phyloP scores from a whole-genome alignment of 192 early-diverging fungal species.

The Backusella circina region DNA sequence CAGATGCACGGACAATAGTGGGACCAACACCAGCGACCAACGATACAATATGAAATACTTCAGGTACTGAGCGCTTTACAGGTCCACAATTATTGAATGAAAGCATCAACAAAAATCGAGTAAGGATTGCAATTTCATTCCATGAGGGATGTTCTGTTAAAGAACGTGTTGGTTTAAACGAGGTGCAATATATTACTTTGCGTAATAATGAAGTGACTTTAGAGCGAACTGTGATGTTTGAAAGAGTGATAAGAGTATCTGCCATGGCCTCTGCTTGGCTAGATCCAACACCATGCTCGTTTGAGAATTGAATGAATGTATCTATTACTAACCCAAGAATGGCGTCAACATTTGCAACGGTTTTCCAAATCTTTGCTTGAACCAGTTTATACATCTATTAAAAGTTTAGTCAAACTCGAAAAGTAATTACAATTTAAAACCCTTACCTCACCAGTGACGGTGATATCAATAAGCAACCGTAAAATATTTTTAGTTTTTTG shows the following conservation, averaged over 20 bases:
- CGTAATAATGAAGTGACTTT: constrained; percentile 76
- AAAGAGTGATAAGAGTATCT: constrained; percentile 77
- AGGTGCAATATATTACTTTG: constrained; percentile 71
- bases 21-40: constrained; percentile 83
- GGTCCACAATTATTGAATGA: constrained; percentile 75
- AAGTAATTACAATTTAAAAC: neutral
- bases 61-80: constrained; percentile 71
- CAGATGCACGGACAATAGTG: constrained; percentile 75
- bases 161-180: constrained; percentile 59
- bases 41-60: constrained; percentile 81
- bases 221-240: constrained; percentile 66
- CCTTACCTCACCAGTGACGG: constrained; percentile 67
- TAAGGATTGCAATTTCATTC: constrained; percentile 87
- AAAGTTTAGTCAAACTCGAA: constrained; percentile 16
- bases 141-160: constrained; percentile 79
- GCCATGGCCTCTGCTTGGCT: constrained; percentile 74
- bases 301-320: constrained; percentile 65
- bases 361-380: constrained; percentile 81
- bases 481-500: constrained; percentile 67
- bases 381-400: constrained; percentile 70
- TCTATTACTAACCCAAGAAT: constrained; percentile 75
- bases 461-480: constrained; percentile 71
- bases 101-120: constrained; percentile 83
- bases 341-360: constrained; percentile 70
- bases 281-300: constrained; percentile 73